phyloP scores from a whole-genome alignment of 441 rosid species.

The Croton laevigatus region DNA sequence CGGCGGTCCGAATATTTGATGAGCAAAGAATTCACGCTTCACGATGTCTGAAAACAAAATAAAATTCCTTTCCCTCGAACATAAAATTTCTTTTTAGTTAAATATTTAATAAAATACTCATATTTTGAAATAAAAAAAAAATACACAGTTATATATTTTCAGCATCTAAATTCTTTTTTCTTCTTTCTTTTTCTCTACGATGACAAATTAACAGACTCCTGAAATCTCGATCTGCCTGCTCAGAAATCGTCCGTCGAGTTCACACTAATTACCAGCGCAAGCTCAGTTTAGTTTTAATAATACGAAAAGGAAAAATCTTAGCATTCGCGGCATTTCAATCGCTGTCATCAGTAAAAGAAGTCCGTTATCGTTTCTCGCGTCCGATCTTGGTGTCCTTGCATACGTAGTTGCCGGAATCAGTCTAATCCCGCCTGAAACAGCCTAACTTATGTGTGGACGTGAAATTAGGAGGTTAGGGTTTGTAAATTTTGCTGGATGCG shows the following conservation, averaged over 20 bases:
- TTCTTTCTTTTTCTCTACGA: not conserved
- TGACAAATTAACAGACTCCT: conserved; percentile 16
- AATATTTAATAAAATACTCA: not conserved
- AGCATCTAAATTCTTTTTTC: conserved; percentile 3
- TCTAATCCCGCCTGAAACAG: conserved; percentile 13
- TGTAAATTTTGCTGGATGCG: conserved; percentile 38
- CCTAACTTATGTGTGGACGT: conserved; percentile 50
- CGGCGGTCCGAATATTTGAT: conserved; percentile 39
- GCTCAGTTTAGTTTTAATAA: not conserved
- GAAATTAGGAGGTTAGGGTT: conserved; percentile 32
- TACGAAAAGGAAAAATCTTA: not conserved
- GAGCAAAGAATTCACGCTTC: conserved; percentile 49
- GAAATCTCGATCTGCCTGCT: conserved; percentile 32
- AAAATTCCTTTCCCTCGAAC: conserved; percentile 38
- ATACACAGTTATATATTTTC: conserved; percentile 5
- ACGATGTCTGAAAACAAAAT: conserved; percentile 20
- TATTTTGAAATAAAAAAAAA: not conserved
- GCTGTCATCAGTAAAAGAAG: not conserved
- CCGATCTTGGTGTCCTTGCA: conserved; percentile 29
- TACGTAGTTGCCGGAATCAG: conserved; percentile 19
- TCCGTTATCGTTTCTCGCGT: not conserved
- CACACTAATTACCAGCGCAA: not conserved
- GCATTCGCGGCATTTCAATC: not conserved
- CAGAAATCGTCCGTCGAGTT: conserved; percentile 20
- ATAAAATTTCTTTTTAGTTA: conserved; percentile 18